Percentiles rank a stretch among this genome's conserved stretches.
Evolutionary conservation across 768 basidiomycete genomes (phyloP).

Genomic region (Cyclocybe cylindracea): DNA sequence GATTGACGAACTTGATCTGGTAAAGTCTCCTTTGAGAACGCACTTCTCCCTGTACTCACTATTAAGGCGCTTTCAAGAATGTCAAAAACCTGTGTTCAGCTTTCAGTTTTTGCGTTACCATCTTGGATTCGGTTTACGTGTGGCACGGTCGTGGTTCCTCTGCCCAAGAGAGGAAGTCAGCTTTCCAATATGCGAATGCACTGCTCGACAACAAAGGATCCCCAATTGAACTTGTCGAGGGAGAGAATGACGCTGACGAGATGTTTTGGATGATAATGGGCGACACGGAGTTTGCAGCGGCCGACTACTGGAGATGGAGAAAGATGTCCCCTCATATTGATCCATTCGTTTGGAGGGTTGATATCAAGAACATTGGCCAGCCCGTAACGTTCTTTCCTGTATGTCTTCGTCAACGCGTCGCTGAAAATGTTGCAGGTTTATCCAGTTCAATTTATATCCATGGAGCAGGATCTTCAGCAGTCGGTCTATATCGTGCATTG

Average conservation of each 20-base stretch:
- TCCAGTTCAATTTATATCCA: conserved; percentile 43
- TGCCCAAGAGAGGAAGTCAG: conserved; percentile 58
- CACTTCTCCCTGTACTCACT: not conserved
- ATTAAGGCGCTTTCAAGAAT: conserved; percentile 34
- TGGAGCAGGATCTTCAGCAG: conserved; percentile 35
- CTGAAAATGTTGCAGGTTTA: conserved; percentile 41
- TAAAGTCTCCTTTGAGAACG: conserved; percentile 22
- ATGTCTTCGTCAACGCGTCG: not conserved
- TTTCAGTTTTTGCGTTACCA: conserved; percentile 78
- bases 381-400: conserved; percentile 37
- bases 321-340: conserved; percentile 34
- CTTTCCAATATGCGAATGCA: conserved; percentile 56
- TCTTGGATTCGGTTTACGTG: conserved; percentile 72
- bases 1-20: conserved; percentile 76
- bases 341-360: conserved; percentile 64
- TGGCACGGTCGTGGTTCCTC: conserved; percentile 81
- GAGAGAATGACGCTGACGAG: conserved; percentile 66
- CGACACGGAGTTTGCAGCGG: conserved; percentile 72
- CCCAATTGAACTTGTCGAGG: conserved; percentile 62
- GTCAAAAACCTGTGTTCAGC: conserved; percentile 77
- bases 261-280: conserved; percentile 89
- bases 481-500: conserved; percentile 73
- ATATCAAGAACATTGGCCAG: conserved; percentile 31
- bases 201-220: conserved; percentile 39
- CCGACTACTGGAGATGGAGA: conserved; percentile 85